Evolutionary conservation across 768 basidiomycete species (phyloP), one percentile per base, ranked within the genome.

Genomic region (Chalciporus sphaerocephalus): DNA sequence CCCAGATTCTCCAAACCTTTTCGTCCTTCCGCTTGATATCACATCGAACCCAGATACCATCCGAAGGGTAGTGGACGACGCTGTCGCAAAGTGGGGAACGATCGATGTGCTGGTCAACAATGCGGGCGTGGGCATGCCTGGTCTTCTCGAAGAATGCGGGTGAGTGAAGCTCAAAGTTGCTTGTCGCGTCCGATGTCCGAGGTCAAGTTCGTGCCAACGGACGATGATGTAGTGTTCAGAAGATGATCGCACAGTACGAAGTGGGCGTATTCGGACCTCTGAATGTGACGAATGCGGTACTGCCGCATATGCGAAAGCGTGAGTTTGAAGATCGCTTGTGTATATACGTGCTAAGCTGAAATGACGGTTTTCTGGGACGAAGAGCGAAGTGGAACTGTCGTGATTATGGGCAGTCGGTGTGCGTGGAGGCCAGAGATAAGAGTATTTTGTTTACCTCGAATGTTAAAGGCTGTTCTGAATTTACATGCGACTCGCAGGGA

Each of bases 31-130:
- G 47, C 60, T 82, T 2, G 80, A 85, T 55, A 71, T 85, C 1
- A 75, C 74, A 2, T 71, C 71, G 25, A 70, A 72, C 2, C 64
- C 65, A 12, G 67, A 69, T 20, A 55, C 51, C 6, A 65, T 83
- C 41, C 71, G 73, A 48, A 46, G 32, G 6, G 73, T 70, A 40
- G 66, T 75, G 5, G 62, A 70, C n/a, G 61, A 71, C 27, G 80
- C 76, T 0, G 68, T 64, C 17, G 39, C 32, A 17, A 63, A 69
- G 27, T 82, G 78, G 73, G 79, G 78, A 5, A 61, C 68, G 9
- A 73, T 83, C 45, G 79, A 83, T 48, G 74, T 83, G 4, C 51
- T 83, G 12, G 78, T 83, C 22, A 83, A 83, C 48, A 84, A 84
- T 56, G 83, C 81, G 22, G 81, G 78, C 59, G 53, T 57, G 47